Base-by-base conservation (phyloP, 2,329 filamentous ascomycete species). In the Pestalotiopsis sp. region DNA sequence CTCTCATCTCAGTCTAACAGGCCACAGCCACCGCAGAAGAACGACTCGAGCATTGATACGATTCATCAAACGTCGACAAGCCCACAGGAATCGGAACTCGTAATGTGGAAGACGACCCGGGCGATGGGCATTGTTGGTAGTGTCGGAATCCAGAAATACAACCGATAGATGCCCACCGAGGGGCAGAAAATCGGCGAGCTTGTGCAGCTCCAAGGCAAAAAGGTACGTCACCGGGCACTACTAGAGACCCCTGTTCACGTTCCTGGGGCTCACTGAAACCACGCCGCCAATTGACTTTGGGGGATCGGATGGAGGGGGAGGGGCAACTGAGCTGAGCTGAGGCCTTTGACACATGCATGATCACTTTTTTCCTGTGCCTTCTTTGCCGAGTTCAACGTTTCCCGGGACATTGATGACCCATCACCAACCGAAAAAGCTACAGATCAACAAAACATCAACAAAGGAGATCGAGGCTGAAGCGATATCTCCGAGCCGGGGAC, bases 141-240 rank as follows among this genome's bases (percentile, higher is more conserved):
- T 25, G 27, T 66, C 63, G 63, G 63, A 25, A 31, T 27, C 25
- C 23, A 66, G 49, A 66, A 66, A 57, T 56, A 66, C 27, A 31
- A n/a, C 63, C 63, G 63, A 66, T 62, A 39, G 6, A 62, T 14
- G 13, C n/a, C 31, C 27, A 62, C 20, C 27, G 31, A 62, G 59
- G 59, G 59, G 59, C 27, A 52, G 45, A n/a, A 9, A 9, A 9
- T 52, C 45, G 45, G 45, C 45, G 45, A n/a, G 20, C 31, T 36
- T 36, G 6, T 36, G 31, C 31, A 52, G 45, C 59, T 20, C 31
- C 25, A 20, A 36, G 59, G n/a, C 12, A 20, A 27, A 27, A n/a
- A 4, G n/a, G n/a, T 65, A 45, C 62, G 62, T 65, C 62, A 65
- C 62, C 38, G 12, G 25, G 12, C 23, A 23, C 13, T 59, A 59